These are phyloP conservation scores for Lodderomyces parapsilosis DNA, from an alignment of 1,139 yeast genomes.

Conservation along the genomic window DNA sequence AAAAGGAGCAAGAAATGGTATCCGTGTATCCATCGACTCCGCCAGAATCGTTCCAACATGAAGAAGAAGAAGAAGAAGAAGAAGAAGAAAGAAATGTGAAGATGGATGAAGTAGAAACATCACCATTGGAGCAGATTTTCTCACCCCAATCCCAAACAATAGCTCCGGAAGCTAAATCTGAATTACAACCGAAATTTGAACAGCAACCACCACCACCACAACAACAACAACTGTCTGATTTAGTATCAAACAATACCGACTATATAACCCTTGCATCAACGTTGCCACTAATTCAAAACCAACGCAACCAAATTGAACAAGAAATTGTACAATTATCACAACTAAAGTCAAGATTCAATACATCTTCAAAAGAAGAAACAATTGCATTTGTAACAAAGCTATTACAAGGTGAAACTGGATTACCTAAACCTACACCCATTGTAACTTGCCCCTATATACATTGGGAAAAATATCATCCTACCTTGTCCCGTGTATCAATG, in stretches of 20 bases:
- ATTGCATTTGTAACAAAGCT: constrained; percentile 29
- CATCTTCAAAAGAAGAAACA: constrained; percentile 19
- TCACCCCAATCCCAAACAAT: constrained; percentile 1
- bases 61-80: not conserved
- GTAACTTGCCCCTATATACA: constrained; percentile 37
- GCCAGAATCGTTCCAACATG: constrained; percentile 8
- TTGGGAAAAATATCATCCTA: constrained; percentile 33
- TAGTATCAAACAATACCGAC: constrained; percentile 34
- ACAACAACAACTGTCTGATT: not conserved
- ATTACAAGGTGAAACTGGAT: constrained; percentile 19
- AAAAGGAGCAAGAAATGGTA: not conserved
- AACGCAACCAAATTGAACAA: constrained; percentile 24
- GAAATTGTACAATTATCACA: constrained; percentile 36
- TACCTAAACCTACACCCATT: constrained; percentile 38
- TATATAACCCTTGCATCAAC: constrained; percentile 39
- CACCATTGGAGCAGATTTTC: not conserved
- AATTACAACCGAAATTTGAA: constrained; percentile 3
- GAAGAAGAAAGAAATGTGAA: not conserved
- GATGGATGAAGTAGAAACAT: not conserved
- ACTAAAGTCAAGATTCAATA: constrained; percentile 10
- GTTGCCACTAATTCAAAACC: constrained; percentile 28
- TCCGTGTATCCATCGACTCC: constrained; percentile 12
- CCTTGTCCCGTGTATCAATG: constrained; percentile 12
- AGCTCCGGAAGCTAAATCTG: not conserved
- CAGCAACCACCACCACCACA: constrained; percentile 9